Evolutionary conservation across 345 rosid species (phyloP), one percentile per base, ranked within the genome.

Genomic region (Linum usitatissimum): DNA sequence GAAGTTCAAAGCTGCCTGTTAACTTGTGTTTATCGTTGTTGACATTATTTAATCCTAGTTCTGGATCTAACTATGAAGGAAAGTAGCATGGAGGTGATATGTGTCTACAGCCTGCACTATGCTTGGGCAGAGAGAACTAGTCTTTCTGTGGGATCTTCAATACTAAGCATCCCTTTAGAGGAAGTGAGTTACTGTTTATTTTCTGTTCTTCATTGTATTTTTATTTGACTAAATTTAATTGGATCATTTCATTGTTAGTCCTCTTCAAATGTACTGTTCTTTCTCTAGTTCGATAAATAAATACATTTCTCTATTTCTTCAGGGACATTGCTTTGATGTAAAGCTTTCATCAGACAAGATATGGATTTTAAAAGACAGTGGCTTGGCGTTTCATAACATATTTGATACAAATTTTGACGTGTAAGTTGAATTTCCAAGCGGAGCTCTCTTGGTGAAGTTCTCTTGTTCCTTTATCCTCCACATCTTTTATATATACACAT

Each of bases 311-410:
- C 42, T 73, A 28, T 68, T 62, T 77, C 64, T 18, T 65, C 71
- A 93, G 99, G 99, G 89, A 28, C 77, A 39, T 64, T 80, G 85
- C 73, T 62, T 87, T 72, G 99, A 90, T 74, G 82, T 85, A 78
- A 79, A 79, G 65, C 75, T 90, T 74, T 76, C 90, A 36, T 80
- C 90, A 39, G 78, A 86, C 67, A 78, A 74, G 70, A 84, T 93
- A 63, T 90, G 86, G 86, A 81, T 74, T 71, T 70, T 93, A 59
- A 83, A 78, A 70, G 88, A 84, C 48, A 74, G 75, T 78, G 89
- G 80, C 70, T 68, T 93, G 74, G 62, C 78, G 28, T 76, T 65
- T 65, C 76, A 80, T 70, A 70, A 73, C 71, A 62, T 79, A 71
- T 67, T 69, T 60, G 71, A 68, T 49, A 71, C 68, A 42, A 70